Conservation (phyloP, 225 moss, liverwort and hornwort genomes). For the Marchantia paleacea region DNA sequence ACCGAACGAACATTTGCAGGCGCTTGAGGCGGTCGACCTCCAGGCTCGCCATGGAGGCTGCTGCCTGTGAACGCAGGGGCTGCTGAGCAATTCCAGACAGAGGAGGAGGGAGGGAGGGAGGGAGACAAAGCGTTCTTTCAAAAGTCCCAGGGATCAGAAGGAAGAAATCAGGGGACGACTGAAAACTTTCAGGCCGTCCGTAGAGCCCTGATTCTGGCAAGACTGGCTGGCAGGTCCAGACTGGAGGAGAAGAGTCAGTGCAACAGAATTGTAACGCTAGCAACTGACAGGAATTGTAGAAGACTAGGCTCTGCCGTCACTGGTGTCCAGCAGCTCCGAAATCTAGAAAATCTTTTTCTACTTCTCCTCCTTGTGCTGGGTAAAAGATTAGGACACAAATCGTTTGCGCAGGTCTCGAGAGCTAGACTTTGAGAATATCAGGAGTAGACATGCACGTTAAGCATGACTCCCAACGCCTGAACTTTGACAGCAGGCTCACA, state of each 20-base stretch:
- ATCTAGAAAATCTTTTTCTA: too few species aligned
- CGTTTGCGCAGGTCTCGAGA: too few species aligned
- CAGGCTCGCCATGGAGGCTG: not conserved
- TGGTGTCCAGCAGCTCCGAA: too few species aligned
- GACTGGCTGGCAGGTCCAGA: not conserved
- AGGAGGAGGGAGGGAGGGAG: not conserved
- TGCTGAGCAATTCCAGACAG: not conserved
- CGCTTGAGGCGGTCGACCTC: not conserved
- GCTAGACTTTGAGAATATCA: too few species aligned
- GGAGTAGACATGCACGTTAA: too few species aligned
- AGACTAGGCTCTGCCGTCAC: too few species aligned
- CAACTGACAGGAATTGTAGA: not conserved
- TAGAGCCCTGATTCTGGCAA: not conserved
- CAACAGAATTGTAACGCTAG: conserved; percentile 1
- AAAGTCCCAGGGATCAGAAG: not conserved
- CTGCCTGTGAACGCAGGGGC: not conserved
- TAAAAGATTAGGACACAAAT: too few species aligned
- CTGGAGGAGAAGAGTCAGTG: not conserved
- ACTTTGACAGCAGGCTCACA: too few species aligned
- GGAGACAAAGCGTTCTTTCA: not conserved
- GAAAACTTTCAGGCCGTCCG: not conserved
- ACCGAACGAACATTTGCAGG: not conserved
- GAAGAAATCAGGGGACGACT: not conserved
- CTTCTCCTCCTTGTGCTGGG: too few species aligned
- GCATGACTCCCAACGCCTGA: too few species aligned